These are phyloP conservation scores for Fusarium sp. DNA, from an alignment of 2,329 filamentous ascomycete species.

Conservation along the genomic window DNA sequence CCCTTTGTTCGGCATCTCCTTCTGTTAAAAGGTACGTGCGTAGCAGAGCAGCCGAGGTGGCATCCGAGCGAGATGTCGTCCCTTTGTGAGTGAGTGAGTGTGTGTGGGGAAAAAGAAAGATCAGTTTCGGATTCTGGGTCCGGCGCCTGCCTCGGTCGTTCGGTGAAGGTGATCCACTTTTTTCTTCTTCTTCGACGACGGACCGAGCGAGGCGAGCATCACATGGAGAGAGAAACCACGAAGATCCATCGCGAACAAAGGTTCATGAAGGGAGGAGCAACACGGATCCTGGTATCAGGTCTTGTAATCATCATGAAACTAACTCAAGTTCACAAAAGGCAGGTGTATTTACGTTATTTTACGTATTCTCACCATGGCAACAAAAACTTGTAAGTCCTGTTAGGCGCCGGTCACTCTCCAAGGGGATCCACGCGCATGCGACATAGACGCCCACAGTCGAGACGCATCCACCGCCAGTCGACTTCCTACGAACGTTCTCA, in stretches of 20 bases:
- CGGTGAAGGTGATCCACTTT: constrained; percentile 24
- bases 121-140: constrained; percentile 33
- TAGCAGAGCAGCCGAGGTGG: not conserved
- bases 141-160: constrained; percentile 22
- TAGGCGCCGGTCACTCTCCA: constrained; percentile 25
- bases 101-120: constrained; percentile 18
- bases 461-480: constrained; percentile 39
- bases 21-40: not conserved
- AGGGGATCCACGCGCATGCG: constrained; percentile 35
- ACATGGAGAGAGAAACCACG: not conserved
- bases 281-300: no score
- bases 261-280: not conserved
- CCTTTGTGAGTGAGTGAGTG: constrained; percentile 8
- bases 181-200: not conserved
- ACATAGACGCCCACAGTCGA: constrained; percentile 42
- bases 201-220: not conserved
- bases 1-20: constrained; percentile 19
- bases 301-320: not conserved
- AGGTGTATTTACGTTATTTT: not conserved
- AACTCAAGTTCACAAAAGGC: not conserved
- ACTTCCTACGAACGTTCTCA: constrained; percentile 15
- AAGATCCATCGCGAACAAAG: not conserved
- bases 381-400: not conserved
- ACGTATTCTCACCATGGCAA: not conserved
- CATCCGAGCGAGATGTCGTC: constrained; percentile 3